These are phyloP conservation scores for Alternaria hordeiaustralica DNA, from an alignment of 2,329 filamentous ascomycete species.

Conservation along the genomic window DNA sequence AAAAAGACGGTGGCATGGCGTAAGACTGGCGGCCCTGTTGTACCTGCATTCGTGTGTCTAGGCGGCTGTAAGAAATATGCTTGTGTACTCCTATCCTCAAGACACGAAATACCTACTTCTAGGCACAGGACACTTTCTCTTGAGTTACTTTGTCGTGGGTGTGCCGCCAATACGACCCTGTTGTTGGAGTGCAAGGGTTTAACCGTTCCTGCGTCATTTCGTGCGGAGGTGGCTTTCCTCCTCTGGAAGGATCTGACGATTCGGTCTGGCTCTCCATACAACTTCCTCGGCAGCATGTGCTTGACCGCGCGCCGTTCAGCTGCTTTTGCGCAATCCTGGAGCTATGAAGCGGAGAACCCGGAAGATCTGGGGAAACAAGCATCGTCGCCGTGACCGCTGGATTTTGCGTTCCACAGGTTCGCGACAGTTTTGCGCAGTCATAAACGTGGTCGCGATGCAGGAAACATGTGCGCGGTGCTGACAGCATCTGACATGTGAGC, in stretches of 20 bases:
- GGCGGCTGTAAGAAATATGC: not conserved
- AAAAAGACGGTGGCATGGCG: conserved; percentile 1
- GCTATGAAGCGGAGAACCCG: conserved; percentile 10
- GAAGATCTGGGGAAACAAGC: conserved; percentile 15
- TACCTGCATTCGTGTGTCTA: conserved; percentile 14
- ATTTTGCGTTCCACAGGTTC: not conserved
- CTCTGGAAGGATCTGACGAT: conserved; percentile 16
- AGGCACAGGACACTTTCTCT: not conserved
- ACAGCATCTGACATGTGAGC: not conserved
- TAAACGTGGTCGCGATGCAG: not conserved
- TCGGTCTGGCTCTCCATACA: conserved; percentile 12
- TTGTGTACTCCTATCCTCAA: not conserved
- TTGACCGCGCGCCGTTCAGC: not conserved
- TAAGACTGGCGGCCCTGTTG: not conserved
- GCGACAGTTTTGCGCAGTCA: not conserved
- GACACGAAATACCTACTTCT: not conserved
- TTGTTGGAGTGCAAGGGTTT: not conserved
- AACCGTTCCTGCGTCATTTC: conserved; percentile 14
- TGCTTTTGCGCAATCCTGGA: not conserved
- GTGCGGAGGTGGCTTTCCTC: conserved; percentile 6
- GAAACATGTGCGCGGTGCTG: not conserved
- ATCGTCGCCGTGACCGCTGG: not conserved
- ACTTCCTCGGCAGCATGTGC: conserved; percentile 19
- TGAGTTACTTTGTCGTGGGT: not conserved
- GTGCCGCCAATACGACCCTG: not conserved